Evolutionary conservation across 768 basidiomycete species (phyloP), one percentile per base, ranked within the genome.

Genomic region (Atractiella rhizophila): DNA sequence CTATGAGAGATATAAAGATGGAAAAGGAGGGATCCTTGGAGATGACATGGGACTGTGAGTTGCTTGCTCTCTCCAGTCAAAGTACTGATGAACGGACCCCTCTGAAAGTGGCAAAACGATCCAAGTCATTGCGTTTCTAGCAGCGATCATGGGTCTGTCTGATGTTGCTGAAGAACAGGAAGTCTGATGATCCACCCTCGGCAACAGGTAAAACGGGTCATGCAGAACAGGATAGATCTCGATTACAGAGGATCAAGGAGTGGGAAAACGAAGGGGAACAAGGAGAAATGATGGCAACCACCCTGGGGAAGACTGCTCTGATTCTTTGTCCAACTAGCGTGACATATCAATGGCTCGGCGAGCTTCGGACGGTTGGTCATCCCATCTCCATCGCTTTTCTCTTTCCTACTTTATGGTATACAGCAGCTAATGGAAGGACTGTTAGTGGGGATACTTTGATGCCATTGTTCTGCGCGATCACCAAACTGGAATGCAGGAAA

Each of bases 401-500:
- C 18, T 12, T 11, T n/a, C 21, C 28, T 23, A 35, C 21, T 21
- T 4, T 37, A 16, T 24, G 21, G 18, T 13, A 10, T 33, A 0
- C 24, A 5, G 4, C 2, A 5, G 32, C 44, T 47, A 33, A 45
- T 45, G 18, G 9, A 13, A 0, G 6, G 20, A 28, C 15, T 49
- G 5, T 16, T 46, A 86, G 79, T 96, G 88, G 88, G 79, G 80
- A 0, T 86, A 83, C 56, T 86, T 94, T 48, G 81, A 86, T 57
- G 72, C 78, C 29, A 78, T 73, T 1, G 57, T 72, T 37, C n/a
- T n/a, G n/a, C n/a, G n/a, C n/a, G n/a, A n/a, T n/a, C 85, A 76
- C 51, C 67, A 63, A 15, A 72, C 73, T 0, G 51, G 51, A 0
- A 64, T 54, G 0, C 62, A 67, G 33, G 64, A 70, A 23, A 69